These are phyloP conservation scores for Exophiala sideris DNA, from an alignment of 2,329 filamentous ascomycete genomes.

Conservation along the genomic window DNA sequence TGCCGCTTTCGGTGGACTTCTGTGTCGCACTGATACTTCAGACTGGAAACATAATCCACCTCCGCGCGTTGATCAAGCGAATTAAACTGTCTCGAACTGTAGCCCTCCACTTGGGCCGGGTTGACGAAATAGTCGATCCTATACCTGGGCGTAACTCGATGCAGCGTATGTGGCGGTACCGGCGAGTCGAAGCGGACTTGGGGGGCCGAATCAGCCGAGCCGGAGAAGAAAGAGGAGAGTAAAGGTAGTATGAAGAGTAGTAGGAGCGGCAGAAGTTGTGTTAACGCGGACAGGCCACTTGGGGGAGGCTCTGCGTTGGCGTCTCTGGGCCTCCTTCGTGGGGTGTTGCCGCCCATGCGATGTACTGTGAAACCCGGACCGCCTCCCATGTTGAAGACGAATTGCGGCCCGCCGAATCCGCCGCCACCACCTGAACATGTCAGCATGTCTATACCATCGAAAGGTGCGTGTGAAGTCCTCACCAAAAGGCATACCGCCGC, in stretches of 20 bases:
- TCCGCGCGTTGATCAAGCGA: slow-evolving; percentile 78
- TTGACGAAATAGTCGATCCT: slow-evolving; percentile 83
- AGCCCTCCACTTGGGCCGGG: slow-evolving; percentile 70
- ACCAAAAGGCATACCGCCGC: slow-evolving; percentile 66
- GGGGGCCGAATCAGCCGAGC: slow-evolving; percentile 58
- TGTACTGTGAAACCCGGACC: slow-evolving; percentile 90
- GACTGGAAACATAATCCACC: slow-evolving; percentile 62
- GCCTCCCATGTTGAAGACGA: slow-evolving; percentile 92
- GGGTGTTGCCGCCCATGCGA: slow-evolving; percentile 81
- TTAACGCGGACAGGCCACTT: slow-evolving; percentile 56
- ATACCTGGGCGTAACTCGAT: slow-evolving; percentile 67
- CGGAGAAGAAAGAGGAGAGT: slow-evolving; percentile 72
- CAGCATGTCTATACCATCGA: slow-evolving; percentile 1
- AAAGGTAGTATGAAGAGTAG: slow-evolving; percentile 84
- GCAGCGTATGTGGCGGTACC: slow-evolving; percentile 67
- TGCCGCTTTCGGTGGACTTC: slow-evolving; percentile 66
- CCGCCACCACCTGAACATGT: slow-evolving; percentile 47
- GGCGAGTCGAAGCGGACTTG: slow-evolving; percentile 72
- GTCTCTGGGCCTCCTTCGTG: slow-evolving; percentile 71
- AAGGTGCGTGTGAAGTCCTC: slow-evolving; percentile 33
- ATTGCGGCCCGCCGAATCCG: slow-evolving; percentile 76
- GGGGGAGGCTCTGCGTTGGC: slow-evolving; percentile 54
- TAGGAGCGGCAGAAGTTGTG: slow-evolving; percentile 78
- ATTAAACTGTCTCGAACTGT: slow-evolving; percentile 64
- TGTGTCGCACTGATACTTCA: slow-evolving; percentile 69